phyloP scores from a whole-genome alignment of 768 basidiomycete species.

The Boletales sp. region DNA sequence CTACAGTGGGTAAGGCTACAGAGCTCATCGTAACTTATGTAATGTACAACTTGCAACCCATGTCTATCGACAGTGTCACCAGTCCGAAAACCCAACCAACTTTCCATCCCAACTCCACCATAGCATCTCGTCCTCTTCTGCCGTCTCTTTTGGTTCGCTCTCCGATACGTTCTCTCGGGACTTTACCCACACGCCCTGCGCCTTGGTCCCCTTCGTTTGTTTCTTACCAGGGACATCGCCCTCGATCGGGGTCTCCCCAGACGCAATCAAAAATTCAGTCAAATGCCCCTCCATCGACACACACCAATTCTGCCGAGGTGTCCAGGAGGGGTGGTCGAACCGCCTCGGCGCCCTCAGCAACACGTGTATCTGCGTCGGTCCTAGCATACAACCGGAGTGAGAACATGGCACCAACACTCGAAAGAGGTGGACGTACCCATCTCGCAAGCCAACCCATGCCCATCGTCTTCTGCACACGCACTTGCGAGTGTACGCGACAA shows the following conservation, averaged over 20 bases:
- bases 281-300: conserved; percentile 35
- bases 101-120: conserved; percentile 55
- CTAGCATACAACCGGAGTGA: conserved; percentile 21
- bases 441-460: conserved; percentile 37
- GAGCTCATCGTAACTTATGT: too few relatives aligned
- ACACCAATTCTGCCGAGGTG: conserved; percentile 42
- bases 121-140: conserved; percentile 45
- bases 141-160: conserved; percentile 7
- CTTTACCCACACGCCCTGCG: conserved; percentile 44
- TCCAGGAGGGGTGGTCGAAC: conserved; percentile 45
- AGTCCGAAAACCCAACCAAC: conserved; percentile 45
- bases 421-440: conserved; percentile 29
- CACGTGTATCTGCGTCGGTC: conserved; percentile 46
- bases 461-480: conserved; percentile 41
- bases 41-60: too few relatives aligned
- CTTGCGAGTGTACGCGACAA: conserved; percentile 43
- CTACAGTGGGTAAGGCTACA: too few relatives aligned
- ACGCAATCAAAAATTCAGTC: conserved; percentile 32
- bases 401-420: neutral
- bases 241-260: conserved; percentile 2
- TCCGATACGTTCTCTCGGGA: conserved; percentile 3
- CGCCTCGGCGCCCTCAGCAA: conserved; percentile 46
- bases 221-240: conserved; percentile 21
- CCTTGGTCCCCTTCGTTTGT: conserved; percentile 25
- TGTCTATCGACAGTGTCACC: conserved; percentile 24